Conservation (phyloP, 768 basidiomycete genomes). For the Mycena alexandri region DNA sequence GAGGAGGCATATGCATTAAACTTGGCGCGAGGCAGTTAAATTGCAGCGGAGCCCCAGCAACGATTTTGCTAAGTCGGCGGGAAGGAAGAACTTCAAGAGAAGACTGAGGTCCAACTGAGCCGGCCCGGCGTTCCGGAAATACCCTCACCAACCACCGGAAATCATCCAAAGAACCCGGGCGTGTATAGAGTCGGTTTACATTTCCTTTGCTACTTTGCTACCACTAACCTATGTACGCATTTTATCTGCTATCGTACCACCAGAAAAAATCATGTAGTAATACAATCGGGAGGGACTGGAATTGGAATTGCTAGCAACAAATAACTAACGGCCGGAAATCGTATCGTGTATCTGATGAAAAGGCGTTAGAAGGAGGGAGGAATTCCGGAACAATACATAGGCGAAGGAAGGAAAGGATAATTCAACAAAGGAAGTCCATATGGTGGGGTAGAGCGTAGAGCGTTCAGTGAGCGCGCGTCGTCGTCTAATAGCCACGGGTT, state of each 20-base stretch:
- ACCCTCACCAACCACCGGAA: too few relatives aligned
- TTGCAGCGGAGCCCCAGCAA: too few relatives aligned
- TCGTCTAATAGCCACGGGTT: slow-evolving; percentile 27
- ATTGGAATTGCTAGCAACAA: slow-evolving; percentile 10
- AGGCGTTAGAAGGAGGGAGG: slow-evolving; percentile 12
- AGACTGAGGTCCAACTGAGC: too few relatives aligned
- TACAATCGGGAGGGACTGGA: slow-evolving; percentile 26
- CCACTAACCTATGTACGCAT: slow-evolving; percentile 19
- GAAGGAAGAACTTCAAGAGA: too few relatives aligned
- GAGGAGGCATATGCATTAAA: not conserved
- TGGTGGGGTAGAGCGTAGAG: slow-evolving; percentile 8
- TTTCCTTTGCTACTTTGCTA: slow-evolving; percentile 12
- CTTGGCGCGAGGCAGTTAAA: too few relatives aligned
- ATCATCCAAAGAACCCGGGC: not conserved
- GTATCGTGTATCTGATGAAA: slow-evolving; percentile 2
- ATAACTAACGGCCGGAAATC: not conserved
- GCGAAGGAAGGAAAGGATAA: slow-evolving; percentile 12
- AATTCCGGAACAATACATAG: slow-evolving; percentile 21
- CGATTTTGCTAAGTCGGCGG: too few relatives aligned
- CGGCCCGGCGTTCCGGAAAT: too few relatives aligned
- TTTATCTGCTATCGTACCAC: slow-evolving; percentile 19
- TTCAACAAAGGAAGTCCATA: slow-evolving; percentile 26
- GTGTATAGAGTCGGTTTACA: slow-evolving; percentile 26
- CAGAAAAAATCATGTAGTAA: slow-evolving; percentile 28
- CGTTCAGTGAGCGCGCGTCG: not conserved